Conservation (phyloP, 352 stramenopile genomes). For the Phytophthora palmivora region DNA sequence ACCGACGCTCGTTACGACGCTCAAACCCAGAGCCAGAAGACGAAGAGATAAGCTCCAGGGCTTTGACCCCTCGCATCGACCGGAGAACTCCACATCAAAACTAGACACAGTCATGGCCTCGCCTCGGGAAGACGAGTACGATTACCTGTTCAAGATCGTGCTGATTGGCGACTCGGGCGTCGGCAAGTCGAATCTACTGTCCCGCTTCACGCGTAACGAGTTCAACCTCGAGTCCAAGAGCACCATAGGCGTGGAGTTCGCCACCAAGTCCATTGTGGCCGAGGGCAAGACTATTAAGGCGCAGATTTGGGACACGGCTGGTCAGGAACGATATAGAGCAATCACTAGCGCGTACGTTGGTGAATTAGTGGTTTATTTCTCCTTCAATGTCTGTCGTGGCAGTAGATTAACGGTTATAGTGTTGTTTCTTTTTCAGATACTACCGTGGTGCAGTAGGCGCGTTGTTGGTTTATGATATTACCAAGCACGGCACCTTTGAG, state of each 20-base stretch:
- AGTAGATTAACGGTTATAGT: constrained; percentile 4
- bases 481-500: constrained; percentile 98
- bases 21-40: constrained; percentile 32
- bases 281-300: constrained; percentile 97
- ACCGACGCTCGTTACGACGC: constrained; percentile 38
- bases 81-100: background rate
- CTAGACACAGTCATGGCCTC: constrained; percentile 71
- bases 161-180: constrained; percentile 97
- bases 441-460: constrained; percentile 97
- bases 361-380: background rate
- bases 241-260: constrained; percentile 99
- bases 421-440: constrained; percentile 54
- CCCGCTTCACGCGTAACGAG: constrained; percentile 97
- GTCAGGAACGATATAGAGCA: constrained; percentile 94
- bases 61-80: constrained; percentile 20
- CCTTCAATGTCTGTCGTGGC: background rate
- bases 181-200: constrained; percentile 98
- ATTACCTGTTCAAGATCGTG: constrained; percentile 95
- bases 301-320: constrained; percentile 98
- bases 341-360: constrained; percentile 93
- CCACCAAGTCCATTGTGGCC: constrained; percentile 98
- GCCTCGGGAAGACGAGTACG: constrained; percentile 89
- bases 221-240: constrained; percentile 99
- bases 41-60: constrained; percentile 27
- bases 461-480: constrained; percentile 99